Conservation (phyloP, 2,329 filamentous ascomycete species). For the Colletotrichum sp. region DNA sequence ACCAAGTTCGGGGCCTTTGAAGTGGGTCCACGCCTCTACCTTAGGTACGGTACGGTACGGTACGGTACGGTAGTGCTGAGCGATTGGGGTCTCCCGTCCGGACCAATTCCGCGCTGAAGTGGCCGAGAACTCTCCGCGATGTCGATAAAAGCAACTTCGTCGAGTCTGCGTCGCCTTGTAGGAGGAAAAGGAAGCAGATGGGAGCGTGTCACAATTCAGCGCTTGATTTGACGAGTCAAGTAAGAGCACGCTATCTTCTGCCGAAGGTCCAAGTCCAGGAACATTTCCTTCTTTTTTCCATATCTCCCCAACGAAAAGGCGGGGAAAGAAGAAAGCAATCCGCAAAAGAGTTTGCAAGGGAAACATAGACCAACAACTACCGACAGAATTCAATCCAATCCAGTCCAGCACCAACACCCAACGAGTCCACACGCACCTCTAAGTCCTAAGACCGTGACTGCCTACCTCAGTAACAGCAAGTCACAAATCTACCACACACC, state of each 20-base stretch:
- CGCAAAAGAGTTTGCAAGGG: conserved; percentile 17
- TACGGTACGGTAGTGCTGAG: neutral
- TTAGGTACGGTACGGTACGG: neutral
- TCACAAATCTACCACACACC: neutral
- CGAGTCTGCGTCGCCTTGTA: neutral
- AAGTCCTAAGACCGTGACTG: neutral
- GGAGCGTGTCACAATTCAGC: neutral
- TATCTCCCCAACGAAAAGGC: neutral
- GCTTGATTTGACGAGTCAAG: neutral
- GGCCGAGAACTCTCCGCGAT: conserved; percentile 12
- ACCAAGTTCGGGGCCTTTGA: neutral
- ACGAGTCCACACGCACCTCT: neutral
- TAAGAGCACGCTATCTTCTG: neutral
- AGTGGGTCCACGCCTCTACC: neutral
- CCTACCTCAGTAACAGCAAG: neutral
- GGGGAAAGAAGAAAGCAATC: conserved; percentile 23
- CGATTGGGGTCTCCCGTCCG: neutral
- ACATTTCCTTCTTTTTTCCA: neutral
- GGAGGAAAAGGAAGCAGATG: neutral
- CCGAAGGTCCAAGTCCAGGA: neutral
- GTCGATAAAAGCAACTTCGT: neutral
- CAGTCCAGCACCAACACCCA: neutral
- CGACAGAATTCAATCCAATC: neutral
- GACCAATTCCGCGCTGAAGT: neutral
- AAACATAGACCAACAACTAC: neutral